Evolutionary conservation across 2,329 filamentous ascomycete species (phyloP).

Genomic region (Apiospora rasikravindrae): DNA sequence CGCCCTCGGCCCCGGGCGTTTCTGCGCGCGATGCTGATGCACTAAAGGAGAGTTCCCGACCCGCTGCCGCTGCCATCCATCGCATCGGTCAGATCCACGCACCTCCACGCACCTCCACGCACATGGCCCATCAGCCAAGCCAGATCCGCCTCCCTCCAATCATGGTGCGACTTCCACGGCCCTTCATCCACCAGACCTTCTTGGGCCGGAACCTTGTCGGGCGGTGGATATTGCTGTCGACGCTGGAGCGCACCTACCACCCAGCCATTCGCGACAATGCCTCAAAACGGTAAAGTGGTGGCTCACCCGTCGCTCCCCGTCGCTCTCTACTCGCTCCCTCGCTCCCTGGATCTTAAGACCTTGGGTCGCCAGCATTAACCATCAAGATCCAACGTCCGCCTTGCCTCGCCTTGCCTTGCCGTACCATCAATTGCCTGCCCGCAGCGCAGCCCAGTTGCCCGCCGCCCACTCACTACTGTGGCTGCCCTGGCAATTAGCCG

Average conservation of each 20-base stretch:
- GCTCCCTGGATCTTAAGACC: too few species aligned
- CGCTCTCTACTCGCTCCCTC: background rate
- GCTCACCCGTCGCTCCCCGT: background rate
- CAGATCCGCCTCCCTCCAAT: background rate
- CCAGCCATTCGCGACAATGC: constrained; percentile 37
- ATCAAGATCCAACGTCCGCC: constrained; percentile 11
- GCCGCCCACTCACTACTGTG: background rate
- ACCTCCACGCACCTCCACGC: background rate
- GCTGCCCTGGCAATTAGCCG: background rate
- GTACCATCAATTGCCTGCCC: background rate
- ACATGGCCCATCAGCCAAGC: constrained; percentile 9
- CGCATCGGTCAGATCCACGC: constrained; percentile 2
- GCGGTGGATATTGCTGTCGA: background rate
- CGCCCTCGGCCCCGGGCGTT: background rate
- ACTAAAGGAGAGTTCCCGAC: constrained; percentile 6
- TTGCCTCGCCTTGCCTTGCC: background rate
- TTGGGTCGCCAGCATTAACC: too few species aligned
- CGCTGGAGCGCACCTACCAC: background rate
- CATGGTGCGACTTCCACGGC: background rate
- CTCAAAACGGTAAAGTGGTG: constrained; percentile 34
- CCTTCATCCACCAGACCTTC: background rate
- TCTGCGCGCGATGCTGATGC: background rate
- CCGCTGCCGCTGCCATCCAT: constrained; percentile 13
- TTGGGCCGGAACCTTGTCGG: background rate
- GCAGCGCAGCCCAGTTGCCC: too few species aligned